phyloP scores from a whole-genome alignment of 768 basidiomycete genomes.

The Pilatotrama ljubarskyi region DNA sequence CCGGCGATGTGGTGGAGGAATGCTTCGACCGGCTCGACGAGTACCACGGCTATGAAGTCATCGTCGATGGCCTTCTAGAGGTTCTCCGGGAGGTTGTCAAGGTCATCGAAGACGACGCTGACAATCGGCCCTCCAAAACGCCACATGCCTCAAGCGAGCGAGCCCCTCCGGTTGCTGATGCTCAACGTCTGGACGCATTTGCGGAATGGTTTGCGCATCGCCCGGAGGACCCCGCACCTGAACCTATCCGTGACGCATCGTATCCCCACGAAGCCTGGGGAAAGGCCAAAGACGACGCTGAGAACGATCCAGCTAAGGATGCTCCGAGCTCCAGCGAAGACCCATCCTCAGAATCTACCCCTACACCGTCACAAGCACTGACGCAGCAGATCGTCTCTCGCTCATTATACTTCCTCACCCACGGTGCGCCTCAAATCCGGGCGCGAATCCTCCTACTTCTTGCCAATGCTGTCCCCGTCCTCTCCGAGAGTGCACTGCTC shows the following conservation, averaged over 20 bases:
- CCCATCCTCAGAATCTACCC: slow-evolving; percentile 46
- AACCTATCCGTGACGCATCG: slow-evolving; percentile 44
- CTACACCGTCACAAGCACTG: slow-evolving; percentile 72
- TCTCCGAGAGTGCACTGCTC: slow-evolving; percentile 72
- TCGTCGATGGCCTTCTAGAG: slow-evolving; percentile 86
- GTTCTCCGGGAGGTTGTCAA: slow-evolving; percentile 85
- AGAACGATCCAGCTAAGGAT: slow-evolving; percentile 24
- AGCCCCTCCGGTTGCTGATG: not conserved
- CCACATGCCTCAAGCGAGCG: slow-evolving; percentile 5
- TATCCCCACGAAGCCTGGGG: slow-evolving; percentile 66
- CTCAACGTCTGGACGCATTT: slow-evolving; percentile 50
- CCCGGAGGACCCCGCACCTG: slow-evolving; percentile 25
- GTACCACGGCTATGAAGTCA: slow-evolving; percentile 86
- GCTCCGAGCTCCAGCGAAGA: slow-evolving; percentile 31
- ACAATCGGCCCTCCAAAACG: slow-evolving; percentile 24
- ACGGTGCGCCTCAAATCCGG: slow-evolving; percentile 83
- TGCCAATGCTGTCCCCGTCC: slow-evolving; percentile 68
- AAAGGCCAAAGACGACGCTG: slow-evolving; percentile 24
- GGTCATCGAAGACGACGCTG: slow-evolving; percentile 63
- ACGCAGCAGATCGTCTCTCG: slow-evolving; percentile 86
- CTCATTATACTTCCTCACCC: slow-evolving; percentile 88
- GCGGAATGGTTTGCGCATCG: slow-evolving; percentile 65
- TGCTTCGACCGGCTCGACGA: slow-evolving; percentile 97
- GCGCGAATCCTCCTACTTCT: slow-evolving; percentile 79
- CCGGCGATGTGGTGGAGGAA: slow-evolving; percentile 94